phyloP scores from a whole-genome alignment of 768 basidiomycete species.

The Phylloporus rhodoxanthus region DNA sequence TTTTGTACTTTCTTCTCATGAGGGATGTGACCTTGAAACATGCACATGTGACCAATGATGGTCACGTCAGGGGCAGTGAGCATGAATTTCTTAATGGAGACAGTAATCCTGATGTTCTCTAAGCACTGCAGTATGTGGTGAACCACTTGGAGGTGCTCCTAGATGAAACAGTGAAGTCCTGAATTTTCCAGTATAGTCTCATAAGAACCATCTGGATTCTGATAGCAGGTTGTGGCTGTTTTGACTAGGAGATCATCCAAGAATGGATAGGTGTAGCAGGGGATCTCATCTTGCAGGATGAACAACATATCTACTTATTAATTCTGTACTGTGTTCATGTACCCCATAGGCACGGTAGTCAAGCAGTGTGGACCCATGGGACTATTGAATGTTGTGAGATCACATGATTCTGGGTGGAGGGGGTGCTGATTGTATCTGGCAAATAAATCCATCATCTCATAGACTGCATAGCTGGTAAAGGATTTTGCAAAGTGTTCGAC shows the following conservation, averaged over 20 bases:
- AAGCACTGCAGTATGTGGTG: conserved; percentile 22
- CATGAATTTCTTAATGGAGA: too few relatives aligned
- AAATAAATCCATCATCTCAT: conserved; percentile 1
- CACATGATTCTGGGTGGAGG: conserved; percentile 4
- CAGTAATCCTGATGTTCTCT: conserved; percentile 6
- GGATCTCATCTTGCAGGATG: conserved; percentile 38
- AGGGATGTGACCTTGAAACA: too few relatives aligned
- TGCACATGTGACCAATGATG: too few relatives aligned
- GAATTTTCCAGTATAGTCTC: conserved; percentile 36
- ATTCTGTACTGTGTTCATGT: conserved; percentile 36
- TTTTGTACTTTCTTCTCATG: too few relatives aligned
- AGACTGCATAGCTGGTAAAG: neutral
- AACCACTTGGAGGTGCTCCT: conserved; percentile 35
- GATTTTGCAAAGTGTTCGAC: neutral
- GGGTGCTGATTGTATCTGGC: neutral
- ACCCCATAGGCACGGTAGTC: conserved; percentile 32
- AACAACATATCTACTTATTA: conserved; percentile 36
- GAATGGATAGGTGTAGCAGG: conserved; percentile 30
- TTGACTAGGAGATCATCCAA: conserved; percentile 37
- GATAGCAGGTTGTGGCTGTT: conserved; percentile 30
- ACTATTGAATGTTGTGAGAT: conserved; percentile 37
- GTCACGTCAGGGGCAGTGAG: too few relatives aligned
- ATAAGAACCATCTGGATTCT: conserved; percentile 20
- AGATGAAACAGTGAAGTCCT: conserved; percentile 35
- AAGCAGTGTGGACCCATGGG: conserved; percentile 13